Base-by-base conservation (phyloP, 805 yeast genomes). In the Clavispora fructus region DNA sequence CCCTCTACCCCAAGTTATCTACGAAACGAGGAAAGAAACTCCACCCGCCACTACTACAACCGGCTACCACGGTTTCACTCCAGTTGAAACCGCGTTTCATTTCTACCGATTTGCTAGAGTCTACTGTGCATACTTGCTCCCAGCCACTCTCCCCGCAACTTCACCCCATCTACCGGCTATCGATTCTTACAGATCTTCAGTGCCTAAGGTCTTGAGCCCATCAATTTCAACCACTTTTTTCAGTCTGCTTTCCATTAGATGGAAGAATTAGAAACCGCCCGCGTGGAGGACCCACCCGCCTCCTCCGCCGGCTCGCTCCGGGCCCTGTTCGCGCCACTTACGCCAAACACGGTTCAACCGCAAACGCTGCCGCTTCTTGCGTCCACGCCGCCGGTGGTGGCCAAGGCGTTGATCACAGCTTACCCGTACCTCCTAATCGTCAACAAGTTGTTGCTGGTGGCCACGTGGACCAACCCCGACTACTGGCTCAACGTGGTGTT, bases 401-500 rank as follows among this genome's bases (percentile, higher is more conserved):
- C 96, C 28, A 86, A 87, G 56, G 87, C 94, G 3, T 73, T 92
- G 43, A 79, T 90, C 35, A 76, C 81, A 49, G 80, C 95, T 9
- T 91, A 92, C 62, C 98, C 98, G 1, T 88, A 88, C 60, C 71
- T 92, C 38, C 74, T 87, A 35, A 78, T 86, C 1, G 79, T 83
- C 9, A 89, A 91, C 62, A 80, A 82, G 53, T 51, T 79, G 2
- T 71, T 90, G 45, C 82, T 87, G 38, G 73, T 90, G 35, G 64
- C 87, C 32, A 91, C 98, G 0, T 92, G 99, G 99, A 87, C 97
- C 2, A 82, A 83, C 51, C 91, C 86, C 32, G 94, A 88, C 61
- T 73, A 78, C 30, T 89, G 92, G 88, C 67, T 83, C 46, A 81
- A 89, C 56, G 69, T 86, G 16, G 73, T 89, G 26, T 56, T 85